A percentile compares a stretch with the other conserved stretches of the same genome.
These are phyloP conservation scores for Linnemannia zychae DNA, from an alignment of 192 early-diverging fungal genomes.

Conservation along the genomic window DNA sequence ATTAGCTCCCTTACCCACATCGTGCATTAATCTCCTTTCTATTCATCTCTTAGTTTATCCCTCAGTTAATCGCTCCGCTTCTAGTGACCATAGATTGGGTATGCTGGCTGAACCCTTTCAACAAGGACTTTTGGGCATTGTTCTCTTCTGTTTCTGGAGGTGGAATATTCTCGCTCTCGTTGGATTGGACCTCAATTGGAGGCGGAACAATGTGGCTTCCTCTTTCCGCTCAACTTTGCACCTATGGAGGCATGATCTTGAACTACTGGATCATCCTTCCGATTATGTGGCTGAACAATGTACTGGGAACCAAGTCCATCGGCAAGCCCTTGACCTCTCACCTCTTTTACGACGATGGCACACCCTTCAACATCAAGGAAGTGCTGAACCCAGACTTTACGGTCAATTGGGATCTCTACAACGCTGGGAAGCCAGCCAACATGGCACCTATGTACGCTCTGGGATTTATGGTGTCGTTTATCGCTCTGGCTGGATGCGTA, in stretches of 20 bases:
- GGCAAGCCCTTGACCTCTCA: conserved; percentile 26
- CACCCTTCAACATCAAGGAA: conserved; percentile 42
- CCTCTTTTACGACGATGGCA: conserved; percentile 31
- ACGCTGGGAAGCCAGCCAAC: conserved; percentile 61
- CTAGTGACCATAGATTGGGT: conserved; percentile 42
- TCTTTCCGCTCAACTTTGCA: conserved; percentile 40
- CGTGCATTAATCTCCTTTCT: neutral
- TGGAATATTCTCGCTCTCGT: conserved; percentile 76
- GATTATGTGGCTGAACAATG: conserved; percentile 72
- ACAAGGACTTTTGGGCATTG: conserved; percentile 41
- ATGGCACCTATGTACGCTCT: conserved; percentile 65
- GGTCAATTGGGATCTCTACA: conserved; percentile 62
- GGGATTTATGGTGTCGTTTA: conserved; percentile 73
- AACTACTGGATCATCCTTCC: conserved; percentile 84
- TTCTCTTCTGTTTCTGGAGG: conserved; percentile 66
- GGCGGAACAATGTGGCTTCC: conserved; percentile 33
- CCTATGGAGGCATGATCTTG: conserved; percentile 73
- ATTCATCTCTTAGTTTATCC: conserved; percentile 47
- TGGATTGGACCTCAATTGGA: conserved; percentile 74
- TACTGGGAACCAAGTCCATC: conserved; percentile 35
- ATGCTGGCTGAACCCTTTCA: conserved; percentile 43
- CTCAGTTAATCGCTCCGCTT: conserved; percentile 32
- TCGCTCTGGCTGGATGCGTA: conserved; percentile 65
- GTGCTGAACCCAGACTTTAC: conserved; percentile 72
- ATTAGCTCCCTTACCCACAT: too few species aligned